These are phyloP conservation scores for Botryotinia calthae DNA, from an alignment of 2,329 filamentous ascomycete species.

Conservation along the genomic window DNA sequence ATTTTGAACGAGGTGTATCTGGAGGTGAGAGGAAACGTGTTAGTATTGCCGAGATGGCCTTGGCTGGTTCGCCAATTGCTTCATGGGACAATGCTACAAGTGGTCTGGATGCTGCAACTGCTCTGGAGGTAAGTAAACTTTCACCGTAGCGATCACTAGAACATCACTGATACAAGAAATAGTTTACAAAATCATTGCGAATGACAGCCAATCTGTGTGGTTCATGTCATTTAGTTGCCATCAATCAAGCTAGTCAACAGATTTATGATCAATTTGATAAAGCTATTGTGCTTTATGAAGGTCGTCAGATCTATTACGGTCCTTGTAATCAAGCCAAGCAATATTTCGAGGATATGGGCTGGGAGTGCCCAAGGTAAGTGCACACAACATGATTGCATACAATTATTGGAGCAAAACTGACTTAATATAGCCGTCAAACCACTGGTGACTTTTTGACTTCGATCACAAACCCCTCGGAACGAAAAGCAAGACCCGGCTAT, in stretches of 20 bases:
- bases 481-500: constrained; percentile 55
- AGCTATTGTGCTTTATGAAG: constrained; percentile 64
- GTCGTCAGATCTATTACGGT: constrained; percentile 74
- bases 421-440: constrained; percentile 43
- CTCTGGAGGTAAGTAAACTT: constrained; percentile 46
- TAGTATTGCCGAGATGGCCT: constrained; percentile 73
- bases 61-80: constrained; percentile 49
- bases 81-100: constrained; percentile 49
- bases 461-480: constrained; percentile 62
- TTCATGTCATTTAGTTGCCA: constrained; percentile 63
- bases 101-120: constrained; percentile 72
- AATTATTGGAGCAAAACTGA: background rate
- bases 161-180: background rate
- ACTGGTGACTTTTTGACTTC: constrained; percentile 72
- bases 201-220: constrained; percentile 62
- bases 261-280: constrained; percentile 72
- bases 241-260: constrained; percentile 70
- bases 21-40: constrained; percentile 77
- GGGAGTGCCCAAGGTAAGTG: constrained; percentile 55
- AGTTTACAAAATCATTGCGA: constrained; percentile 68
- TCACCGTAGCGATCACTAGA: too few relatives aligned
- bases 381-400: background rate
- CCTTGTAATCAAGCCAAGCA: constrained; percentile 59
- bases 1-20: constrained; percentile 66
- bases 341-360: constrained; percentile 71